Evolutionary conservation across 345 rosid genomes (phyloP), one percentile per base, ranked within the genome.

Genomic region (Acer campestre): DNA sequence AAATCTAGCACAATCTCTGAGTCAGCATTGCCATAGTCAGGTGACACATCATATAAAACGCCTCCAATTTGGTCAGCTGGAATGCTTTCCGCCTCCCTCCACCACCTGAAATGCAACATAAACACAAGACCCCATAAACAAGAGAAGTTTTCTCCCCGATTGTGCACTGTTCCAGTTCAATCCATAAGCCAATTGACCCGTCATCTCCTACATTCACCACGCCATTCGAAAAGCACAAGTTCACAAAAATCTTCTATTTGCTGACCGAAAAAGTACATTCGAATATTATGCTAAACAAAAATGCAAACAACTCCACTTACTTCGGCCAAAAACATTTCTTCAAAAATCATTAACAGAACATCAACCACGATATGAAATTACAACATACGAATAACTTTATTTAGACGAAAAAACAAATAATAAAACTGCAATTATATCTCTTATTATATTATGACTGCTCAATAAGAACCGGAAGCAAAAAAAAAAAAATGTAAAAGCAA

Each of bases 61-160:
- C 90, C 92, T 62, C 16, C 80, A 16, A 70, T 77, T 83, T 81
- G 82, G 71, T 83, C 84, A 20, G 78, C 80, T 53, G 70, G 75
- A 61, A 80, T 67, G 58, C 18, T 51, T 22, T 65, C 85, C 7
- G 89, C 81, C 81, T 85, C 90, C 76, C 78, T 87, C 95, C 91
- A 88, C 95, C 92, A 89, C 84, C 93, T 91, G 85, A 74, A 58
- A 75, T 61, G 63, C 68, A 79, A 71, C 55, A 63, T 23, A 75
- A 80, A 77, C 42, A 75, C 27, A 53, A 14, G 61, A 69, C 67
- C 68, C 48, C 68, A 70, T 62, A 62, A 22, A 58, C 59, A 67
- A 68, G 25, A 74, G 23, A 51, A 31, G 49, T 48, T 53, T 75
- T 67, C 66, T 58, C n/a, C 66, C 11, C 48, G 61, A 59, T 61